Base-by-base conservation (phyloP, 495 filamentous ascomycete species). In the Entonaema liquescens region DNA sequence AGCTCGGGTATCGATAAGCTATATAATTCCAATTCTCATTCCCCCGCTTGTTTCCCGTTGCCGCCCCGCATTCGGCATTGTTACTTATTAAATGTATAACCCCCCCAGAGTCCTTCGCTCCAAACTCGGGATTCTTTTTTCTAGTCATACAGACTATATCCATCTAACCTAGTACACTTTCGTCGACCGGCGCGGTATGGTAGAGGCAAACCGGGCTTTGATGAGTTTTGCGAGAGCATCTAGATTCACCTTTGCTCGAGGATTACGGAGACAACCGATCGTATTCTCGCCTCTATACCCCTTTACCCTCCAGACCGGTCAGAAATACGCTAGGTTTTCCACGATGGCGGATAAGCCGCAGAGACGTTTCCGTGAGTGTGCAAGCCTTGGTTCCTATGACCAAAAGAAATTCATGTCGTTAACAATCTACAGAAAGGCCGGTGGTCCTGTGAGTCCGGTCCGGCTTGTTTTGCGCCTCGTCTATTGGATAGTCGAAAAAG, bases 391-490 rank as follows among this genome's bases (percentile, higher is more conserved):
- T 21, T 17, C 17, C 28, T 12, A 31, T 17, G 17, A 4, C 29
- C 0, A 33, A 55, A 19, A 3, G n/a, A 12, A 13, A 55, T 8
- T 5, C 7, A 53, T 17, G 53, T 2, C 13, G 49, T 72, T 79
- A 49, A 78, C 35, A 53, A 25, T 59, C 44, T 42, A 7, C 67
- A 92, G 90, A 85, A 44, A 89, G 89, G 74, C 90, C 91, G 31
- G 89, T 86, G 38, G 78, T 93, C 61, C 91, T 93, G 90, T 93
- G 79, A 68, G 83, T 79, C 29, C n/a, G 52, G 19, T 25, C 9
- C 5, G 23, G 28, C n/a, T 17, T 42, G 17, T 38, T 15, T 13
- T 13, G 19, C 42, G 2, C 17, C 5, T 25, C 25, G 5, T 42
- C 36, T 44, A 29, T 17, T 8, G 1, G 36, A 40, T 44, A 13